A percentile compares a stretch with the other conserved stretches of the same genome.
Evolutionary conservation across 805 yeast genomes (phyloP).

Genomic region (Nakazawaea pomicola): DNA sequence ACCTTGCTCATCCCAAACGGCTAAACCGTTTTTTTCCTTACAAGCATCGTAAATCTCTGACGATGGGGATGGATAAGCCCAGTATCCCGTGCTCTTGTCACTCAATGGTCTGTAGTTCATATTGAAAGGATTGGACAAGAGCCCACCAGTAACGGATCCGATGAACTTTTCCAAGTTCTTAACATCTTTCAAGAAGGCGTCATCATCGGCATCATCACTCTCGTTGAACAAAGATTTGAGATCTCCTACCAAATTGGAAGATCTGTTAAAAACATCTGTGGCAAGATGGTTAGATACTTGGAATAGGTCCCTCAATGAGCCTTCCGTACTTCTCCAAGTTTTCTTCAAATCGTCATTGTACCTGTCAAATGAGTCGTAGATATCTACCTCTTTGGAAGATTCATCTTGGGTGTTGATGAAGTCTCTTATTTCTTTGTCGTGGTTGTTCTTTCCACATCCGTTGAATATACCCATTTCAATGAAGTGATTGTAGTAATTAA

Average conservation of each 20-base stretch:
- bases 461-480: too few relatives aligned
- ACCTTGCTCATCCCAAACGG: slow-evolving; percentile 80
- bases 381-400: background rate
- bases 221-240: slow-evolving; percentile 3
- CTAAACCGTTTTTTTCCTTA: slow-evolving; percentile 55
- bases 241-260: background rate
- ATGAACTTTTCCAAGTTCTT: slow-evolving; percentile 9
- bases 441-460: slow-evolving; percentile 8
- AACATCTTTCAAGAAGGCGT: slow-evolving; percentile 7
- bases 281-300: slow-evolving; percentile 2
- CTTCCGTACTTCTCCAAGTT: background rate
- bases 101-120: slow-evolving; percentile 13
- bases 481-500: too few relatives aligned
- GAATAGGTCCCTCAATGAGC: slow-evolving; percentile 6
- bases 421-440: too few relatives aligned
- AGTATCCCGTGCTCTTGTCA: slow-evolving; percentile 34
- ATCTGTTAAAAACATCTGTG: background rate
- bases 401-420: background rate
- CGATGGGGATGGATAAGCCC: slow-evolving; percentile 56
- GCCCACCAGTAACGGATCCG: slow-evolving; percentile 5
- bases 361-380: slow-evolving; percentile 2
- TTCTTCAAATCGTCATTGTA: background rate
- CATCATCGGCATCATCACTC: slow-evolving; percentile 3
- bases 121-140: slow-evolving; percentile 10
- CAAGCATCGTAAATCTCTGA: slow-evolving; percentile 59